A percentile compares a stretch with the other conserved stretches of the same genome.
Evolutionary conservation across 1,284 basidiomycete genomes (phyloP).

Genomic region (Rhodotorula sp.): DNA sequence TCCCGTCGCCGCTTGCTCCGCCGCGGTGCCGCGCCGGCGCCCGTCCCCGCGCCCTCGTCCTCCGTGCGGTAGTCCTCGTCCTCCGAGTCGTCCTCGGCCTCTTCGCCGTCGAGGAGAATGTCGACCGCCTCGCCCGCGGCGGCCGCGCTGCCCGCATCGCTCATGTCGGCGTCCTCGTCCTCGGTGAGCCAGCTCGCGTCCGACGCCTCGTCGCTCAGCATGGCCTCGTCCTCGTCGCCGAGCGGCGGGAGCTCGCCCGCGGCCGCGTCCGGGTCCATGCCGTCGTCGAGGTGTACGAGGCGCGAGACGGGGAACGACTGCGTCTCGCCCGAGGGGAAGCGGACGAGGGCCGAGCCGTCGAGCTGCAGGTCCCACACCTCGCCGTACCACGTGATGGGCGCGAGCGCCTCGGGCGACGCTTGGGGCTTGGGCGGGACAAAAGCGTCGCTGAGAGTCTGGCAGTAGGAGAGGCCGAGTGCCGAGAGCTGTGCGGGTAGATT

Average conservation of each 20-base stretch:
- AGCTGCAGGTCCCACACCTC: constrained; percentile 52
- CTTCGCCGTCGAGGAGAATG: constrained; percentile 5
- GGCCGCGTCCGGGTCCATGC: constrained; percentile 27
- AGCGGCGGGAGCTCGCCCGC: constrained; percentile 14
- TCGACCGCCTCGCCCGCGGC: constrained; percentile 43
- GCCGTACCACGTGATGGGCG: constrained; percentile 54
- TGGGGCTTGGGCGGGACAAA: constrained; percentile 13
- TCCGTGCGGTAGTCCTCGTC: constrained; percentile 43
- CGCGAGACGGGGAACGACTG: constrained; percentile 43
- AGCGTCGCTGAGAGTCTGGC: constrained; percentile 14
- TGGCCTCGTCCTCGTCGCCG: constrained; percentile 19
- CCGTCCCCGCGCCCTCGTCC: background rate
- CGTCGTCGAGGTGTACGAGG: constrained; percentile 44
- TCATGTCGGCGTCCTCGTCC: constrained; percentile 17
- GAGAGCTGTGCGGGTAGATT: constrained; percentile 57
- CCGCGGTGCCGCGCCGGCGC: background rate
- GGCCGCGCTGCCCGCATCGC: too few relatives aligned
- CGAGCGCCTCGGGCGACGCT: constrained; percentile 36
- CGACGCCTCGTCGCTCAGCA: constrained; percentile 22
- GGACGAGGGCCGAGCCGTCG: constrained; percentile 51
- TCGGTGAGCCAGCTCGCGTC: constrained; percentile 32
- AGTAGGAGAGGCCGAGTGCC: constrained; percentile 33
- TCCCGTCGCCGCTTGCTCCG: constrained; percentile 26
- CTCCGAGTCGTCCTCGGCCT: constrained; percentile 30
- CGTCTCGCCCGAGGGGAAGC: constrained; percentile 48